Evolutionary conservation across 2,329 filamentous ascomycete genomes (phyloP).

Genomic region (Bipolaris gigantea): DNA sequence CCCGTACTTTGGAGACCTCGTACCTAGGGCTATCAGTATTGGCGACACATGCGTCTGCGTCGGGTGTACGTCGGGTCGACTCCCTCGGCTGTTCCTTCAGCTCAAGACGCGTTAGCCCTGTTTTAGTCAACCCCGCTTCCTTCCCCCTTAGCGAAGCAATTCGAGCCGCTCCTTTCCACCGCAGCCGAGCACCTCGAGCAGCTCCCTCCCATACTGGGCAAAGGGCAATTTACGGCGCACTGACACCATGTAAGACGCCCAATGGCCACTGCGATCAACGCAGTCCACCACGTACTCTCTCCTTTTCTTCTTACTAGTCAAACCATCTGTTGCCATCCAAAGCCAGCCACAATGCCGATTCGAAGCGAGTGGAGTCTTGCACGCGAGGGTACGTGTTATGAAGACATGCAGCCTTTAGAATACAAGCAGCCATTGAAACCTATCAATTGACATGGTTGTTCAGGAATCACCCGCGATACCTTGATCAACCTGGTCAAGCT

Average conservation of each 20-base stretch:
- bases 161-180: not conserved
- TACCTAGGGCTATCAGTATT: not conserved
- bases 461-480: slow-evolving; percentile 56
- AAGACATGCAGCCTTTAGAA: not conserved
- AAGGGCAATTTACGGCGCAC: not conserved
- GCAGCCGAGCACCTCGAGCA: not conserved
- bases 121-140: slow-evolving; percentile 2
- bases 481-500: slow-evolving; percentile 59
- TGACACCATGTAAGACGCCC: not conserved
- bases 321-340: not conserved
- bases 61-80: not conserved
- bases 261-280: not conserved
- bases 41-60: not conserved
- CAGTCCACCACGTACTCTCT: not conserved
- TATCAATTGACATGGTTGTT: not conserved
- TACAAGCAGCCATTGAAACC: not conserved
- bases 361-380: slow-evolving; percentile 44
- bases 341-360: slow-evolving; percentile 38
- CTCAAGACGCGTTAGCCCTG: not conserved
- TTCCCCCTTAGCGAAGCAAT: not conserved
- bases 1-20: too few relatives aligned
- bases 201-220: not conserved
- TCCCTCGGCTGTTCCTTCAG: slow-evolving; percentile 1
- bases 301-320: not conserved
- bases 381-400: slow-evolving; percentile 41